Percentiles rank a stretch among this genome's conserved stretches.
Conservation (phyloP, 164 flowering plant genomes). For the Liquidambar formosana region DNA sequence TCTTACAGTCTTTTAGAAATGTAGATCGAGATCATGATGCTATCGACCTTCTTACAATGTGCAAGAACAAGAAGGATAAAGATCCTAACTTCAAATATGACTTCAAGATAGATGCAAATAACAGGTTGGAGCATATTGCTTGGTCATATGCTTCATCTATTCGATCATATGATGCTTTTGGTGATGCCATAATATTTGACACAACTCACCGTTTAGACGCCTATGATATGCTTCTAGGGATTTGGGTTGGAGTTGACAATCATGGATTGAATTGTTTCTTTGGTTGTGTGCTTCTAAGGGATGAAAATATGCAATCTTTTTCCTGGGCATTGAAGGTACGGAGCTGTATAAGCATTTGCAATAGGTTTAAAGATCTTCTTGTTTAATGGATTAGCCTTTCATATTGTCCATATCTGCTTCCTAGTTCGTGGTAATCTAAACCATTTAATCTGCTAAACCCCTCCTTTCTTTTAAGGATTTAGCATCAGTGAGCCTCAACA, state of each 20-base stretch:
- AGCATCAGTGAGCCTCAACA: neutral
- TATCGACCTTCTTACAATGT: constrained; percentile 68
- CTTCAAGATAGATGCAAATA: constrained; percentile 64
- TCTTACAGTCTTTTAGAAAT: constrained; percentile 68
- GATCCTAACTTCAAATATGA: constrained; percentile 64
- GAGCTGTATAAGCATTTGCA: neutral
- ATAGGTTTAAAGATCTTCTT: neutral
- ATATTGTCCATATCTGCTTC: neutral
- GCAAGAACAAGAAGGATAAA: constrained; percentile 71
- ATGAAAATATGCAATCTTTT: constrained; percentile 72
- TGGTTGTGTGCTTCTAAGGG: constrained; percentile 73
- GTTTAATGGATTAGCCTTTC: neutral
- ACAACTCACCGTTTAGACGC: constrained; percentile 73
- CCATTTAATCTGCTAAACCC: neutral
- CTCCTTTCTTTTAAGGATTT: neutral
- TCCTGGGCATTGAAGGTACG: constrained; percentile 85
- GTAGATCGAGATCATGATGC: constrained; percentile 69
- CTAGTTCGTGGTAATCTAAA: neutral
- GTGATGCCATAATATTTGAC: constrained; percentile 77
- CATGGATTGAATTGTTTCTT: constrained; percentile 70
- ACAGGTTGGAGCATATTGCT: constrained; percentile 73
- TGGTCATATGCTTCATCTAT: constrained; percentile 74
- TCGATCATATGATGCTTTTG: constrained; percentile 58
- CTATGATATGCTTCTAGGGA: constrained; percentile 73
- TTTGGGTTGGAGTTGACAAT: constrained; percentile 85